Percentiles rank a stretch among this genome's conserved stretches.
These are phyloP conservation scores for Cercospora citrullina DNA, from an alignment of 2,329 filamentous ascomycete species.

Conservation along the genomic window DNA sequence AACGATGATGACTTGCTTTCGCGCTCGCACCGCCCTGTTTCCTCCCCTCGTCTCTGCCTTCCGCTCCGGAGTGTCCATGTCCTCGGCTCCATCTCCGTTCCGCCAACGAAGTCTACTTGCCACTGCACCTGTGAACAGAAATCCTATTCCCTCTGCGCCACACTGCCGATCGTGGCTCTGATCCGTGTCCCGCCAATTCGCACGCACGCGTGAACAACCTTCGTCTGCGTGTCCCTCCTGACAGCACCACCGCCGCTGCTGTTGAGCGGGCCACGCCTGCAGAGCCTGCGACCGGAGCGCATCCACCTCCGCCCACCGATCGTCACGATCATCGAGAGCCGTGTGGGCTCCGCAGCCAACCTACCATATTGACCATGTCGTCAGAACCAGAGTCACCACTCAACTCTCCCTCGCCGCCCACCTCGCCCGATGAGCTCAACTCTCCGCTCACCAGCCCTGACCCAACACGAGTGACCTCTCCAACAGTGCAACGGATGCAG, in stretches of 20 bases:
- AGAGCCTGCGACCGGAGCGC: neutral
- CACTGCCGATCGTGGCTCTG: neutral
- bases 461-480: slow-evolving; percentile 16
- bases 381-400: slow-evolving; percentile 22
- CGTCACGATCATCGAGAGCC: neutral
- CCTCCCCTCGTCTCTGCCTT: neutral
- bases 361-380: slow-evolving; percentile 19
- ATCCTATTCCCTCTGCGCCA: neutral
- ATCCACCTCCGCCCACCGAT: neutral
- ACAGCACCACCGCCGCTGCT: neutral
- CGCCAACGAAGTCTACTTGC: neutral
- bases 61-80: neutral
- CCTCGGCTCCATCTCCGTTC: neutral
- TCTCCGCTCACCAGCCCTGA: slow-evolving; percentile 24
- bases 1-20: neutral
- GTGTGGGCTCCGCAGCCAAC: neutral
- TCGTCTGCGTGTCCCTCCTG: neutral
- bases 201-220: neutral
- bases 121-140: neutral
- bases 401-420: slow-evolving; percentile 33
- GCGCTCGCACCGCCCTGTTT: neutral
- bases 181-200: neutral
- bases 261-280: neutral
- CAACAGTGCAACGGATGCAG: slow-evolving; percentile 21
- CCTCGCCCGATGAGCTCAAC: slow-evolving; percentile 28